phyloP scores from a whole-genome alignment of 768 basidiomycete species.

The Tylopilus vinaceipallidus region DNA sequence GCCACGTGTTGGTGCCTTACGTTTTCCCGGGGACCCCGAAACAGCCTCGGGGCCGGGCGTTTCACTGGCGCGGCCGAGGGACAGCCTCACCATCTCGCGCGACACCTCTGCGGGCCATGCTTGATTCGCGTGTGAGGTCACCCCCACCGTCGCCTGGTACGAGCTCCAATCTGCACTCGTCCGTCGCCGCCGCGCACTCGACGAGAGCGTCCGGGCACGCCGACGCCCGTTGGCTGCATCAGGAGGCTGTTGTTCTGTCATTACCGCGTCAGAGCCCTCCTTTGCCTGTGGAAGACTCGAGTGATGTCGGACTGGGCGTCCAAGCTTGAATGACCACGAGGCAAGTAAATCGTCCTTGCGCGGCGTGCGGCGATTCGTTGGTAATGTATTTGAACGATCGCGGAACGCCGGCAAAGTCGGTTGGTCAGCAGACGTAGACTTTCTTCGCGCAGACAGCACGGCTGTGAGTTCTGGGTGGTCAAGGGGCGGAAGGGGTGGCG shows the following conservation, averaged over 20 bases:
- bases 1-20: slow-evolving; percentile 21
- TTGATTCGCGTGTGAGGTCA: slow-evolving; percentile 29
- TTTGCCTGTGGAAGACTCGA: slow-evolving; percentile 29
- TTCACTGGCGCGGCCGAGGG: slow-evolving; percentile 34
- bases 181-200: slow-evolving; percentile 41
- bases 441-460: slow-evolving; percentile 20
- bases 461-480: slow-evolving; percentile 37
- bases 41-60: slow-evolving; percentile 3
- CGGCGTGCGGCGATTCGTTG: slow-evolving; percentile 10
- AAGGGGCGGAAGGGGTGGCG: slow-evolving; percentile 55
- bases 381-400: slow-evolving; percentile 26
- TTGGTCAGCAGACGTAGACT: slow-evolving; percentile 8
- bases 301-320: slow-evolving; percentile 27
- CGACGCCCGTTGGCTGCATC: slow-evolving; percentile 5
- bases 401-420: slow-evolving; percentile 8
- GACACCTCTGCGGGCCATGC: slow-evolving; percentile 62
- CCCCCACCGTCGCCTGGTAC: slow-evolving; percentile 41
- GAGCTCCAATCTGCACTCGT: slow-evolving; percentile 60
- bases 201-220: slow-evolving; percentile 32
- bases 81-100: slow-evolving; percentile 51
- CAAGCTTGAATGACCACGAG: slow-evolving; percentile 26
- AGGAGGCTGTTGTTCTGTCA: slow-evolving; percentile 5
- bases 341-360: slow-evolving; percentile 22
- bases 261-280: too few relatives aligned
- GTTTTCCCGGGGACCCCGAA: slow-evolving; percentile 26